Evolutionary conservation across 1,284 basidiomycete genomes (phyloP).

Genomic region (Naganishia liquefaciens): DNA sequence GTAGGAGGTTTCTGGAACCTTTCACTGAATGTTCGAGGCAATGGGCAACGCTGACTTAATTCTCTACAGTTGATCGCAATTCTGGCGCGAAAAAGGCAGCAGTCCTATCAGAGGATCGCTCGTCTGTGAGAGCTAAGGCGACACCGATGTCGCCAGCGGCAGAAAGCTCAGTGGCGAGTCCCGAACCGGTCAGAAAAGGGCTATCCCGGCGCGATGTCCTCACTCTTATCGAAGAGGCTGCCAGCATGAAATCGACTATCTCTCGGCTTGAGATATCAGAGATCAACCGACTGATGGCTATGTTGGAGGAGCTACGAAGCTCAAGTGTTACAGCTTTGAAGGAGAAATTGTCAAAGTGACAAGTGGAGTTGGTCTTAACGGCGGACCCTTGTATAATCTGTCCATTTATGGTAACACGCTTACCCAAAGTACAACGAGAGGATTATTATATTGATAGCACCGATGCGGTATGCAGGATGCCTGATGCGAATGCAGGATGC

Average conservation of each 20-base stretch:
- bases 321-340: constrained; percentile 1
- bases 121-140: too few relatives aligned
- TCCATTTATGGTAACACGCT: not conserved
- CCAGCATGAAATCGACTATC: constrained; percentile 5
- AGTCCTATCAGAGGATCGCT: too few relatives aligned
- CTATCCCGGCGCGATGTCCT: not conserved
- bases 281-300: constrained; percentile 12
- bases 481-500: not conserved
- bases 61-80: too few relatives aligned
- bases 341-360: not conserved
- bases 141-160: too few relatives aligned
- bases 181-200: too few relatives aligned
- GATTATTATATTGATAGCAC: not conserved
- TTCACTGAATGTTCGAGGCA: too few relatives aligned
- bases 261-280: not conserved
- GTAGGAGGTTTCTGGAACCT: too few relatives aligned
- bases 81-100: too few relatives aligned
- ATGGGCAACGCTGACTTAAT: too few relatives aligned
- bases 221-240: not conserved
- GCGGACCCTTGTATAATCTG: not conserved
- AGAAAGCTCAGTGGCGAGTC: too few relatives aligned
- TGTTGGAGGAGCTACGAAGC: constrained; percentile 9
- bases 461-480: too few relatives aligned
- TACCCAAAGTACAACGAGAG: not conserved
- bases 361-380: not conserved